Percentiles rank a stretch among this genome's conserved stretches.
phyloP scores from a whole-genome alignment of 2,329 filamentous ascomycete genomes.

The Colletotrichum tanaceti region DNA sequence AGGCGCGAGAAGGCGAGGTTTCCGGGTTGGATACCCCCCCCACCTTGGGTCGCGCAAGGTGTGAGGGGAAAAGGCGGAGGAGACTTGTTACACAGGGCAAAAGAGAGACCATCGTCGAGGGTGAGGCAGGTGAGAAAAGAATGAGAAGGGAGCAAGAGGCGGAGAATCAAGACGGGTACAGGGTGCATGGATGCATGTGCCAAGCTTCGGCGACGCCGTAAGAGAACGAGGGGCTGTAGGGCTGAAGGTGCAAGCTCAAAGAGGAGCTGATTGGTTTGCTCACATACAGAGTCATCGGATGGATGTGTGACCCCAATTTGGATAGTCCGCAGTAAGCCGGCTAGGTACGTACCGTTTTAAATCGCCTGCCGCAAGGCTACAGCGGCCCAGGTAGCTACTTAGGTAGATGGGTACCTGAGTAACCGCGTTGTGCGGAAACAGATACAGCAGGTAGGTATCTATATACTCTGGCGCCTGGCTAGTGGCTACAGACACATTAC shows the following conservation, averaged over 20 bases:
- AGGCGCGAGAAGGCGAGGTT: conserved; percentile 14
- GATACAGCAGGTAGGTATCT: too few relatives aligned
- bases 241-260: conserved; percentile 16
- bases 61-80: conserved; percentile 22
- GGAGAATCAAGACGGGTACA: conserved; percentile 12
- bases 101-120: not conserved
- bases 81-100: conserved; percentile 16
- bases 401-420: not conserved
- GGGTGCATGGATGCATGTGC: conserved; percentile 26
- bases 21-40: not conserved
- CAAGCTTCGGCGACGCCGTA: conserved; percentile 38
- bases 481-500: not conserved
- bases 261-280: conserved; percentile 18
- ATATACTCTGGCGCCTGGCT: not conserved
- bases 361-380: not conserved
- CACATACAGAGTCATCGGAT: not conserved
- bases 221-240: conserved; percentile 25
- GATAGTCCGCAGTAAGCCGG: not conserved
- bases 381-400: not conserved
- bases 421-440: not conserved
- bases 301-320: conserved; percentile 13
- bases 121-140: conserved; percentile 8
- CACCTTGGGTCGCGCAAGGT: not conserved
- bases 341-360: not conserved
- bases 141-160: conserved; percentile 7